These are phyloP conservation scores for Colletotrichum filicis DNA, from an alignment of 2,329 filamentous ascomycete species.

Conservation along the genomic window DNA sequence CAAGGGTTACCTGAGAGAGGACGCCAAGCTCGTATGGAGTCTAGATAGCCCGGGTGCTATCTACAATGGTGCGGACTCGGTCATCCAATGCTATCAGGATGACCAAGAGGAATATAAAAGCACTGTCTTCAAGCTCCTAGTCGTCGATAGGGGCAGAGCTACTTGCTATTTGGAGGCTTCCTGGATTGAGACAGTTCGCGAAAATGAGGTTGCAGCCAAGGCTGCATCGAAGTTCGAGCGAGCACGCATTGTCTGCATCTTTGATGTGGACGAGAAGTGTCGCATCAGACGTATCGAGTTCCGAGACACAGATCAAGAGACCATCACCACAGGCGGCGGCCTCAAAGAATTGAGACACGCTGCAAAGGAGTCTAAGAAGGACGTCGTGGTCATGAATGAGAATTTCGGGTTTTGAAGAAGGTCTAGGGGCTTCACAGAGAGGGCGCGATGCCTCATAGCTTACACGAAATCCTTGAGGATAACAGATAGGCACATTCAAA, in stretches of 20 bases:
- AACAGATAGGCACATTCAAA: neutral
- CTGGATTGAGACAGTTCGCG: neutral
- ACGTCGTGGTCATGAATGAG: neutral
- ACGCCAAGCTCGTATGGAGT: neutral
- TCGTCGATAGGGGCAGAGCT: neutral
- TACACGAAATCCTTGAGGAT: neutral
- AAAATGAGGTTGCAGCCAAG: neutral
- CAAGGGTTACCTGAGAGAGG: fast-evolving
- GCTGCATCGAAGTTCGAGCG: too few species aligned
- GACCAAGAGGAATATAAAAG: fast-evolving
- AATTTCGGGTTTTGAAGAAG: neutral
- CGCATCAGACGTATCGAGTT: neutral
- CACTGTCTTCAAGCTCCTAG: neutral
- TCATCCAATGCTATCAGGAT: neutral
- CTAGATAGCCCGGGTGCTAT: neutral
- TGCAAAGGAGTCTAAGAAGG: neutral
- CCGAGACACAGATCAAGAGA: neutral
- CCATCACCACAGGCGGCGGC: neutral
- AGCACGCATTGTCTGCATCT: neutral
- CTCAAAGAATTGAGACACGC: neutral
- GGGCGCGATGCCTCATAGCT: neutral
- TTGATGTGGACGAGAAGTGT: neutral
- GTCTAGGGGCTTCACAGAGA: neutral
- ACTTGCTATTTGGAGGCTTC: neutral
- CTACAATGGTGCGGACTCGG: fast-evolving